phyloP scores from a whole-genome alignment of 805 yeast genomes.

The Lipomyces japonicus region DNA sequence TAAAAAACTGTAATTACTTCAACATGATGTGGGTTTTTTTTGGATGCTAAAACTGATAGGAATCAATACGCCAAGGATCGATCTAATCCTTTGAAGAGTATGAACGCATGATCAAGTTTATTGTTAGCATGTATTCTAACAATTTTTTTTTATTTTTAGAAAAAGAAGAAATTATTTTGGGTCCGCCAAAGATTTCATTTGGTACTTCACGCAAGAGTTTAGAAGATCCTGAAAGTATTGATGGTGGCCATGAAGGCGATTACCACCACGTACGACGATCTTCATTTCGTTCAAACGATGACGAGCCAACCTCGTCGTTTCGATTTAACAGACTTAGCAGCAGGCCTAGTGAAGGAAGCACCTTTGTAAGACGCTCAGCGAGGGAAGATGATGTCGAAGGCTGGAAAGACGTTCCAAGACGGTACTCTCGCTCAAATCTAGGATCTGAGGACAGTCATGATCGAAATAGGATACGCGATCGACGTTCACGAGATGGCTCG shows the following conservation, averaged over 20 bases:
- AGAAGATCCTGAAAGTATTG: not conserved
- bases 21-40: no score
- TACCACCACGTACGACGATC: not conserved
- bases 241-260: not conserved
- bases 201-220: constrained; percentile 3
- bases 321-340: not conserved
- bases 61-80: no score
- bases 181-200: constrained; percentile 28
- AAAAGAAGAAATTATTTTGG: constrained; percentile 15
- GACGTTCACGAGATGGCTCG: constrained; percentile 7
- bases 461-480: constrained; percentile 1
- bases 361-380: not conserved
- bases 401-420: constrained; percentile 3
- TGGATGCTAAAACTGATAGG: no score
- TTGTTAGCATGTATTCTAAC: not conserved
- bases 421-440: not conserved
- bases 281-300: constrained; percentile 4
- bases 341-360: not conserved
- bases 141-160: not conserved
- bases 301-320: not conserved
- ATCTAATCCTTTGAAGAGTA: no score
- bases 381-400: constrained; percentile 6
- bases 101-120: not conserved
- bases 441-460: not conserved
- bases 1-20: not conserved